phyloP scores from a whole-genome alignment of 257 asterid genomes.

The Solanum corneliomulleri region DNA sequence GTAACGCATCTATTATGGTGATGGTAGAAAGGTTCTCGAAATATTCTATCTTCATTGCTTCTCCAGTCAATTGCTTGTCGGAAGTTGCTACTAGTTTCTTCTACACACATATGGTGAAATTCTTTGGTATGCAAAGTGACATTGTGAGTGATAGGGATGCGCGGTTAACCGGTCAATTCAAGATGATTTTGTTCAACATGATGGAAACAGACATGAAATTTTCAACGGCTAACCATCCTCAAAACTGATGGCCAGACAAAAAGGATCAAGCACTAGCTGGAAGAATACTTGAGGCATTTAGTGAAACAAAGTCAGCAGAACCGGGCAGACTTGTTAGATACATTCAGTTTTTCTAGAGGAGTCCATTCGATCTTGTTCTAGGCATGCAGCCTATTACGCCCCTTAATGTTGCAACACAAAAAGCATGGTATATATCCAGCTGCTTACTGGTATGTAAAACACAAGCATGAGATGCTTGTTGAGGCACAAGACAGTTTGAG shows the following conservation, averaged over 20 bases:
- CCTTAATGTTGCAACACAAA: neutral
- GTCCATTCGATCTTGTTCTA: neutral
- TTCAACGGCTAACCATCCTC: neutral
- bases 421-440: neutral
- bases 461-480: neutral
- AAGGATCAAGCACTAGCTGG: neutral
- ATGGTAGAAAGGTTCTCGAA: neutral
- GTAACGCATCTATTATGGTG: neutral
- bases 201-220: neutral
- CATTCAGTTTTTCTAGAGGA: neutral
- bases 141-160: neutral
- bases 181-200: neutral
- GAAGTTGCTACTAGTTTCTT: neutral
- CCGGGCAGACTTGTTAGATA: neutral
- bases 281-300: neutral
- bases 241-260: neutral
- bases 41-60: neutral
- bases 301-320: neutral
- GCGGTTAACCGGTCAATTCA: neutral
- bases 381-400: neutral
- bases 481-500: neutral
- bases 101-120: neutral
- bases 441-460: neutral
- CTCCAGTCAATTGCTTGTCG: neutral
- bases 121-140: neutral